Evolutionary conservation across 1,284 basidiomycete species (phyloP), one percentile per base, ranked within the genome.

Genomic region (Fereydounia khargensis): DNA sequence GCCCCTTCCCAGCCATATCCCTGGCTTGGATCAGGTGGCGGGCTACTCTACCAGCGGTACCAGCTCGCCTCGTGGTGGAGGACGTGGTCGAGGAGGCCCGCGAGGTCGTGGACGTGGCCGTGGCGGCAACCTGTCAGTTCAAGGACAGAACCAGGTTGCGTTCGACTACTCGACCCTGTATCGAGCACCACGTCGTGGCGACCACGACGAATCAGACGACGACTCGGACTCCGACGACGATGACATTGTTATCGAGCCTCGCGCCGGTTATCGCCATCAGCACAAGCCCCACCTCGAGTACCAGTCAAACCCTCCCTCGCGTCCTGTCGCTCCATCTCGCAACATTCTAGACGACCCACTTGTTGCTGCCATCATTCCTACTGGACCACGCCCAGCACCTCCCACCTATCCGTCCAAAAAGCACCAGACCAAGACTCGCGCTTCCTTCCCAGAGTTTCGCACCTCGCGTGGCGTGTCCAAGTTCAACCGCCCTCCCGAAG

Each of bases 81-180:
- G 30, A 10, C 39, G 44, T 20, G 39, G 44, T 14, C 30, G 40
- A 18, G 33, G 33, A 17, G 33, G 33, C 17, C 10, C 7, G 14
- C 18, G 33, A 35, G 52, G 30, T 27, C 41, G 48, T 22, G 53
- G 46, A 17, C 33, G 18, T 5, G 58, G 58, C 9, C 33, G 58
- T 18, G 58, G 53, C 9, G 53, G 53, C n/a, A 41, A 46, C n/a
- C 54, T 62, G 14, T 32, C 58, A 5, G 58, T 48, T 1, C 32
- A 40, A 9, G 53, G 58, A 6, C 58, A 62, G 39, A 62, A 62
- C 17, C 58, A 54, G 11, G 53, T 57, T 34, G 49, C 43, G 35
- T 62, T 62, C 36, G 53, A 62, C 42, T 62, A 62, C 33, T 44
- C 49, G 14, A 18, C 39, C n/a, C 32, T 62, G 18, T 36, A 53